Evolutionary conservation across 176 grass and related monocot genomes (phyloP).

Genomic region (Cenchrus fungigraminus): DNA sequence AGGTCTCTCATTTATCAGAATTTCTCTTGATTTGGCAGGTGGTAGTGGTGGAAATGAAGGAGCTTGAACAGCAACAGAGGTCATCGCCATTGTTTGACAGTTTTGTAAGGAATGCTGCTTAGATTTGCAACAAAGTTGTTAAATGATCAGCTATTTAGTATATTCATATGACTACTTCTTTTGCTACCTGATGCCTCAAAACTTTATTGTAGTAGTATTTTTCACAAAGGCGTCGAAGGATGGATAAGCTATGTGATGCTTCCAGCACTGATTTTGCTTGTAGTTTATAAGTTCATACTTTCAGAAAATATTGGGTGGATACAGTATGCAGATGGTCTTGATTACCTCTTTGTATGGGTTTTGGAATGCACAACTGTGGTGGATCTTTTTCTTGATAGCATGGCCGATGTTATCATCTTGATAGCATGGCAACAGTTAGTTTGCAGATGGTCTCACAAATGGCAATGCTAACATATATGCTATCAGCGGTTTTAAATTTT

Average conservation of each 20-base stretch:
- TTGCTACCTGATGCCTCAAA: neutral
- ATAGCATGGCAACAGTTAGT: no score
- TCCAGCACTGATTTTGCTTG: neutral
- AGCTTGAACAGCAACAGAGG: neutral
- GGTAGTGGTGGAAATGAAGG: neutral
- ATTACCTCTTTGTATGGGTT: no score
- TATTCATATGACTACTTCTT: neutral
- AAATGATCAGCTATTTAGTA: neutral
- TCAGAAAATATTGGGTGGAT: no score
- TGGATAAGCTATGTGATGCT: neutral
- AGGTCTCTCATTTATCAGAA: neutral
- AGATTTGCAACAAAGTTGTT: neutral
- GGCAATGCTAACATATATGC: no score
- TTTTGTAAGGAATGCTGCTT: neutral
- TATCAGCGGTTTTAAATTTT: no score
- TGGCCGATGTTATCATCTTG: no score
- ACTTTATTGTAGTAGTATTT: neutral
- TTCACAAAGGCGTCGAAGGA: neutral
- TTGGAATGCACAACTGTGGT: no score
- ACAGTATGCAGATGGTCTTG: no score
- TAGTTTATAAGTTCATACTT: no score
- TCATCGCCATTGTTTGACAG: neutral
- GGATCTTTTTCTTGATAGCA: no score
- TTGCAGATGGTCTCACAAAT: no score
- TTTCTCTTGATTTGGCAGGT: neutral